Base-by-base conservation (phyloP, 192 early-diverging fungal species). In the Coemansia sp. region DNA sequence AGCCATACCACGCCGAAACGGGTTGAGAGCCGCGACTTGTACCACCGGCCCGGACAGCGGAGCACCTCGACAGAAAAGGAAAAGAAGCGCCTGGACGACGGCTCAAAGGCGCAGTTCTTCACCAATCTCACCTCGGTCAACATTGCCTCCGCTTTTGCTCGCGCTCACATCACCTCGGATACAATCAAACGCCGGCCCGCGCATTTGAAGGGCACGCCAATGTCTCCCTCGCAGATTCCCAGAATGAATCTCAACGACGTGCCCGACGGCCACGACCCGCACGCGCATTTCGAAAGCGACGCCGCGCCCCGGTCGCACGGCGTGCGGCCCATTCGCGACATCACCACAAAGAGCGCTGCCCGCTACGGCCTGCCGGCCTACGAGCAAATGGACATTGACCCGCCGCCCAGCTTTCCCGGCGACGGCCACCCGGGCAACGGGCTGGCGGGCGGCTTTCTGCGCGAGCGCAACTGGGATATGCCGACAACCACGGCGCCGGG, bases 91-190 rank as follows among this genome's bases (percentile, higher is more conserved):
- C 39, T 55, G 30, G 57, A 55, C 22, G 40, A 57, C 43, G 0
- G 42, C 10, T 32, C 50, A 17, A 62, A 51, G n/a, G 9, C 42
- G 1, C 61, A 44, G 30, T 63, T 56, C 29, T 64, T 68, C 48
- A 64, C 72, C 23, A 68, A 75, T 55, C 61, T 58, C 43, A 77
- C 74, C 23, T 77, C 74, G 9, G 74, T 77, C 22, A 77, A 77
- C 53, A 77, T 77, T 48, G 74, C 74, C 54, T 70, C 74, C 3
- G 74, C 74, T n/a, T 77, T 77, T 59, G 67, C 67, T 5, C 74
- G 63, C 55, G 74, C 74, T 0, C 55, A 53, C 50, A 70, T 77
- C 26, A 77, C 67, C 20, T 51, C 74, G 8, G 67, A 70, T 46
- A 77, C 74, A 29, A 70, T 77, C 20, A 62, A 44, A 39, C 62